These are phyloP conservation scores for Magnolia officinalis DNA, from an alignment of 164 flowering plant genomes.

Conservation along the genomic window DNA sequence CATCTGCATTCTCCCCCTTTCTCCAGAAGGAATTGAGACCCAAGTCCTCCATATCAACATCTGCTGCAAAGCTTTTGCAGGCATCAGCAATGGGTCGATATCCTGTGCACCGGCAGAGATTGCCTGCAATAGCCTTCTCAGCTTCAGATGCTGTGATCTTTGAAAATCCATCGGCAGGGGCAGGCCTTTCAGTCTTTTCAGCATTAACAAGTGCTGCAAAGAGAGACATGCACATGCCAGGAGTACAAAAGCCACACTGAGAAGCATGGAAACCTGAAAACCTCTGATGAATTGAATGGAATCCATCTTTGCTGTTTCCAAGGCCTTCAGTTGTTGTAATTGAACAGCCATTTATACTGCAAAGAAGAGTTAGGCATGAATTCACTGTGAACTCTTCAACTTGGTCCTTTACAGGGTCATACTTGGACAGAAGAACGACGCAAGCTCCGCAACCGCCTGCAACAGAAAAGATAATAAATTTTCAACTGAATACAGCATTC, in stretches of 20 bases:
- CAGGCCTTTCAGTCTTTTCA: conserved; percentile 46
- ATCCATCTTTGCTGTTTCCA: conserved; percentile 75
- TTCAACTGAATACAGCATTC: no score
- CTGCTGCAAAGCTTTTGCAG: conserved; percentile 83
- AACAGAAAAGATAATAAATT: conserved; percentile 5
- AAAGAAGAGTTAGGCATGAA: conserved; percentile 87
- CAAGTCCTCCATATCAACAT: conserved; percentile 90
- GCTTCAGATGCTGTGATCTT: conserved; percentile 68
- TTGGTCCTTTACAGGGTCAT: conserved; percentile 45
- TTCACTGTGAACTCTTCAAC: conserved; percentile 63
- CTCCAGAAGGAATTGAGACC: conserved; percentile 75
- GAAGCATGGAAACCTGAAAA: conserved; percentile 89
- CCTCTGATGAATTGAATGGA: conserved; percentile 79
- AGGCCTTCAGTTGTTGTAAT: conserved; percentile 87
- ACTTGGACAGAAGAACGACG: conserved; percentile 76
- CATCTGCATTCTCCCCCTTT: conserved; percentile 34
- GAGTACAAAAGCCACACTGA: conserved; percentile 96
- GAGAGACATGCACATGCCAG: conserved; percentile 89
- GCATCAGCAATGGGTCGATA: conserved; percentile 89
- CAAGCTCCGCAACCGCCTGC: conserved; percentile 98
- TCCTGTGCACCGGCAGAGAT: conserved; percentile 93
- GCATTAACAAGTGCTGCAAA: conserved; percentile 73
- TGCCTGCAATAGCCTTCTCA: conserved; percentile 69
- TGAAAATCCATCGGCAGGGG: conserved; percentile 66
- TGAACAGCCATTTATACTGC: conserved; percentile 73